Base-by-base conservation (phyloP, 2,329 filamentous ascomycete genomes). In the Clonostachys byssicola region DNA sequence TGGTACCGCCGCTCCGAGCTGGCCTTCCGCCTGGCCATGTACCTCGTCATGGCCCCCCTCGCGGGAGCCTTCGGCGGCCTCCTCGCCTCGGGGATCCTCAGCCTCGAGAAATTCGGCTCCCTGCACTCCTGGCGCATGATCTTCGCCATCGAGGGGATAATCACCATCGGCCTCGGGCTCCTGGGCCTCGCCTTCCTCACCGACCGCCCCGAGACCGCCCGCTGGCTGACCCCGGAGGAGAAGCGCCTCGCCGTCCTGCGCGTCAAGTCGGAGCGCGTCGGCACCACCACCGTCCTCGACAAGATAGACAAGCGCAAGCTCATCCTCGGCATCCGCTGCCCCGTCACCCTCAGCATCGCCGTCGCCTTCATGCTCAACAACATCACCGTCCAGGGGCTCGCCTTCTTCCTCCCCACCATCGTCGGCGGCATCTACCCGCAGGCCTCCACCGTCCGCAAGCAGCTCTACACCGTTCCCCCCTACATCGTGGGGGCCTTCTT, bases 1-100 rank as follows among this genome's bases (percentile, higher is more conserved):
- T 89, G 85, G 85, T 89, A 89, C 54, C 72, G 83, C n/a, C 72
- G 82, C 34, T 77, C 75, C 44, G 86, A 90, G 62, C 67, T 89
- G 6, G 76, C 81, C 0, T 88, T 88, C 60, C 75, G 85, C 0
- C 67, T 89, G 1, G 78, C 81, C 1, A 66, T 88, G 3, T 89
- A 88, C 64, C 80, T 89, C 47, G 82, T 88, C 47, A 86, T 83
- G 77, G 80, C 84, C 0, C 84, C 85, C 0, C 69, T 89, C 0
- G 85, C 85, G 0, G 85, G 85, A 4, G 85, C 85, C 0, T 89
- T 89, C 53, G 85, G 86, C 17, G 86, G 86, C 0, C 70, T 89
- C 0, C 68, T 89, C 0, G 80, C 80, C 0, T 80, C 73, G 1
- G 85, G 68, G 2, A 89, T 89, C 52, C 70, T 88, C 17, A 81